Conservation (phyloP, 441 rosid species). For the Adansonia grandidieri region DNA sequence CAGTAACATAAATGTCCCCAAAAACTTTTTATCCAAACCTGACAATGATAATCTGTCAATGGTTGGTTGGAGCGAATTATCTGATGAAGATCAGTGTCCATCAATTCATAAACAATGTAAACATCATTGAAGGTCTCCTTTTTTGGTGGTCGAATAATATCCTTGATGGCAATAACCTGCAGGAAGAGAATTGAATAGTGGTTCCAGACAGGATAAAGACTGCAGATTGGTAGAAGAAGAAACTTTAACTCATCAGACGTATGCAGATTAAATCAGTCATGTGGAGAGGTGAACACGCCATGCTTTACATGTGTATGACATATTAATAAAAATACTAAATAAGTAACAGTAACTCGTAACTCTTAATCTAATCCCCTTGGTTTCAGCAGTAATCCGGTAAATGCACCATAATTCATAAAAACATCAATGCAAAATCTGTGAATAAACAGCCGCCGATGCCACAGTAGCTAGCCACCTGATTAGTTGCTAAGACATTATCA, state of each 20-base stretch:
- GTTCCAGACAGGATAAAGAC: neutral
- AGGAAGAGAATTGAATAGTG: slow-evolving; percentile 17
- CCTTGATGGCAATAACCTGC: slow-evolving; percentile 68
- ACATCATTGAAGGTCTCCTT: slow-evolving; percentile 69
- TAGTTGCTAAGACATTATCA: neutral
- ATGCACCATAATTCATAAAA: neutral
- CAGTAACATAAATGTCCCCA: neutral
- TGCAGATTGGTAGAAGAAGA: neutral
- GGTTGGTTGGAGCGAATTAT: slow-evolving; percentile 62
- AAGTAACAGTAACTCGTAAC: neutral
- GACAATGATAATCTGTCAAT: slow-evolving; percentile 66
- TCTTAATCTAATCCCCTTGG: neutral
- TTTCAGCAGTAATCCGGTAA: neutral
- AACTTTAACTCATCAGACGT: neutral
- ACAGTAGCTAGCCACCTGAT: neutral
- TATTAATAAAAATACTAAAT: neutral
- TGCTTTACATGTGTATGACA: neutral
- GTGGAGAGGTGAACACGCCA: neutral
- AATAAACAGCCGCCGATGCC: neutral
- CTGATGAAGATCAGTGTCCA: slow-evolving; percentile 79
- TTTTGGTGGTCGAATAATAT: slow-evolving; percentile 67
- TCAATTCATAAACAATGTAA: slow-evolving; percentile 68
- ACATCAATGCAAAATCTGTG: neutral
- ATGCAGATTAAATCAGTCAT: neutral
- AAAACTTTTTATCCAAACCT: slow-evolving; percentile 45